Evolutionary conservation across 305 asterid genomes (phyloP).

Genomic region (Plantago lanceolata): DNA sequence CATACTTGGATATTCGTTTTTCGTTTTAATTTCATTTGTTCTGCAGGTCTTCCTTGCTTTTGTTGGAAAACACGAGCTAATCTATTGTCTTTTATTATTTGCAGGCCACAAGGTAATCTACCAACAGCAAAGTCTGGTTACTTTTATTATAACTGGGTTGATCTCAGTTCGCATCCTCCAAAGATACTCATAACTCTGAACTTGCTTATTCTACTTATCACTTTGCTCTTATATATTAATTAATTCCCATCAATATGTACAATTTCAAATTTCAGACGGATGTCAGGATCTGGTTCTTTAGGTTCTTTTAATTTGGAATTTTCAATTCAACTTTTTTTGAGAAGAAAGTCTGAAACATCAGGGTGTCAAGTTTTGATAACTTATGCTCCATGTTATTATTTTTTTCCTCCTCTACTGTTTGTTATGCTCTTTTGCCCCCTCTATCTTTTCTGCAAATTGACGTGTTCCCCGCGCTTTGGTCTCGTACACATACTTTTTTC

Average conservation of each 20-base stretch:
- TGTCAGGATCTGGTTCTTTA: constrained; percentile 21
- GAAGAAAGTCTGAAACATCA: background rate
- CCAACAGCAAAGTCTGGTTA: constrained; percentile 33
- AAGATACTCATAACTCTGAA: constrained; percentile 16
- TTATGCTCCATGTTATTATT: background rate
- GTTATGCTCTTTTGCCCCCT: background rate
- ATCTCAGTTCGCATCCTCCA: constrained; percentile 14
- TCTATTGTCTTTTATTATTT: constrained; percentile 26
- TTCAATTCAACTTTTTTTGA: background rate
- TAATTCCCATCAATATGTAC: background rate
- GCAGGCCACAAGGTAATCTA: constrained; percentile 87
- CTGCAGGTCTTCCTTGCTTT: constrained; percentile 18
- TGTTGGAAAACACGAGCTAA: constrained; percentile 23
- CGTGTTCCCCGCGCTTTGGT: background rate
- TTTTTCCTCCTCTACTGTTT: background rate
- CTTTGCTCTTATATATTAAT: constrained; percentile 10
- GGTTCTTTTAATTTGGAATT: constrained; percentile 1
- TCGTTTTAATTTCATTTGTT: constrained; percentile 1
- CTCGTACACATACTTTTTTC: background rate
- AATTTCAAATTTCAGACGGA: constrained; percentile 8
- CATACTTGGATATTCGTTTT: constrained; percentile 5
- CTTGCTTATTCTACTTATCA: background rate
- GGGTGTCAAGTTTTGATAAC: background rate
- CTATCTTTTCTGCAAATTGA: background rate
- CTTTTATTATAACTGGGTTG: constrained; percentile 34